phyloP scores from a whole-genome alignment of 441 rosid species.

The Kokia cookei region DNA sequence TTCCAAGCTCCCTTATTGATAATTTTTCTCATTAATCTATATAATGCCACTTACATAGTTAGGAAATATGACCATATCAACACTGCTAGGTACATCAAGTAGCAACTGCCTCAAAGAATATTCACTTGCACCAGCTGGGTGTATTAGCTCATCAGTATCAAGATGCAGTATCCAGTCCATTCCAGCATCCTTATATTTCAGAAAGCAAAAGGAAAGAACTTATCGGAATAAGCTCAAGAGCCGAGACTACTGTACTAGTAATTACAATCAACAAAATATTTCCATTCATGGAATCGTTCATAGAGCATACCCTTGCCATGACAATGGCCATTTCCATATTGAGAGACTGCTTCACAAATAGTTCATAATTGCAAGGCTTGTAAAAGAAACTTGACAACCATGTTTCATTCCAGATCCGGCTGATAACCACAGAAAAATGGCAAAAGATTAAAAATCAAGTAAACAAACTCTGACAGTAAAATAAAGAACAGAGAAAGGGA shows the following conservation, averaged over 20 bases:
- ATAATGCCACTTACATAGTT: constrained; percentile 54
- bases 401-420: constrained; percentile 86
- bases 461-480: constrained; percentile 1
- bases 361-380: constrained; percentile 75
- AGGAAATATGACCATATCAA: constrained; percentile 78
- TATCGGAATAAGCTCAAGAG: constrained; percentile 9
- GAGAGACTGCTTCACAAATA: constrained; percentile 78
- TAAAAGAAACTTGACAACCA: constrained; percentile 76
- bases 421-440: constrained; percentile 18
- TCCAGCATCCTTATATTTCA: constrained; percentile 49
- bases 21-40: constrained; percentile 6
- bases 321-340: constrained; percentile 88
- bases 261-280: constrained; percentile 6
- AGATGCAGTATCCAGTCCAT: constrained; percentile 79
- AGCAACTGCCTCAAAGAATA: constrained; percentile 66
- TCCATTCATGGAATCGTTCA: not conserved
- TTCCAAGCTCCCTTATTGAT: constrained; percentile 2
- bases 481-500: not conserved
- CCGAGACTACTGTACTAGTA: not conserved
- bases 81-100: constrained; percentile 64
- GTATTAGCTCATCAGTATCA: constrained; percentile 66
- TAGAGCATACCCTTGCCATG: constrained; percentile 69
- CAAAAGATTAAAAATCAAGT: not conserved
- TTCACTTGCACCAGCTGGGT: constrained; percentile 75
- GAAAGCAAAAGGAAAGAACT: not conserved